Conservation (phyloP, 2,329 filamentous ascomycete species). For the Davidsoniella virescens region DNA sequence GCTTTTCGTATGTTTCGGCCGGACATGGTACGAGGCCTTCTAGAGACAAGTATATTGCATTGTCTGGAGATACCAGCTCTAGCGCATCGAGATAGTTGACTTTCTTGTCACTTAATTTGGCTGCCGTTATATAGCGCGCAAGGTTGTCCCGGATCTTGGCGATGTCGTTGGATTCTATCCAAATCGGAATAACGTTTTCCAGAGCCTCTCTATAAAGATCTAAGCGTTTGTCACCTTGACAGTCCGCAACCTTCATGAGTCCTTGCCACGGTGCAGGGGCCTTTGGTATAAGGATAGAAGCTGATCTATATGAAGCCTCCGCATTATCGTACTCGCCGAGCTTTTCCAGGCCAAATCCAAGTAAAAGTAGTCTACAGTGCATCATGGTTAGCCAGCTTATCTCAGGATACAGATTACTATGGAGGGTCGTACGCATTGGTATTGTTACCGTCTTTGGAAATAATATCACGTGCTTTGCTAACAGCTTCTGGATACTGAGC, state of each 20-base stretch:
- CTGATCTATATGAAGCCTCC: conserved; percentile 58
- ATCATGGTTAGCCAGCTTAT: conserved; percentile 27
- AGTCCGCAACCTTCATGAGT: conserved; percentile 61
- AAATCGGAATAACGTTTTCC: conserved; percentile 58
- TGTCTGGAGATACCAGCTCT: conserved; percentile 60
- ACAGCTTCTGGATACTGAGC: conserved; percentile 66
- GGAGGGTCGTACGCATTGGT: conserved; percentile 54
- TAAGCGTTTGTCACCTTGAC: conserved; percentile 31
- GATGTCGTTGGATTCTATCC: conserved; percentile 47
- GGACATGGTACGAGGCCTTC: conserved; percentile 74
- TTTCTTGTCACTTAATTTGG: conserved; percentile 54
- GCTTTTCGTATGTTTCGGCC: conserved; percentile 60
- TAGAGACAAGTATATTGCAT: conserved; percentile 63
- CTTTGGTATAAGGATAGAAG: conserved; percentile 52
- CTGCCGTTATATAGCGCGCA: conserved; percentile 64
- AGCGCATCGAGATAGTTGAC: conserved; percentile 63
- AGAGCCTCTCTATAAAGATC: conserved; percentile 22
- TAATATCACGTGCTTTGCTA: conserved; percentile 48
- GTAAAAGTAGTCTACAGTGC: conserved; percentile 45
- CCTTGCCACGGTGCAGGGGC: conserved; percentile 88
- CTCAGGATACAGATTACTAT: neutral
- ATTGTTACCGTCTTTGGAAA: conserved; percentile 58
- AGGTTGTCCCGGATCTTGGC: conserved; percentile 51
- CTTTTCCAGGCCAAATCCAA: conserved; percentile 74
- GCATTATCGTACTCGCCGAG: conserved; percentile 54